Percentiles rank a stretch among this genome's conserved stretches.
Evolutionary conservation across 2,329 filamentous ascomycete species (phyloP).

Genomic region (Beauveria sp.): DNA sequence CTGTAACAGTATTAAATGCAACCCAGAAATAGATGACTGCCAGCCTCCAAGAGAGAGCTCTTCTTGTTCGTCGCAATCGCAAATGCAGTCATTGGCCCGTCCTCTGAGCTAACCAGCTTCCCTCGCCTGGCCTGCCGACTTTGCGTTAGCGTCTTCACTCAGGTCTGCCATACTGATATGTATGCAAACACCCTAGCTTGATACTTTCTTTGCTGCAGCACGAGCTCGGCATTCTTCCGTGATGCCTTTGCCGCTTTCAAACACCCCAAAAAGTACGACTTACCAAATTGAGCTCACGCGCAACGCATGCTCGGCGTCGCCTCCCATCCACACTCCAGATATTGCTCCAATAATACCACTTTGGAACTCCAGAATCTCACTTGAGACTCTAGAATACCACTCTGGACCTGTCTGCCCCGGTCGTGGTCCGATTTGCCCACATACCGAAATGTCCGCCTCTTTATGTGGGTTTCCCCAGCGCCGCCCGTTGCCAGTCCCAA

Average conservation of each 20-base stretch:
- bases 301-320: not conserved
- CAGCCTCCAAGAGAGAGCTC: not conserved
- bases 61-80: not conserved
- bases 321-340: no score
- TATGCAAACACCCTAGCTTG: not conserved
- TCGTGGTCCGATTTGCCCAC: slow-evolving; percentile 5
- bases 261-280: not conserved
- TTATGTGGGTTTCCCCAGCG: slow-evolving; percentile 3
- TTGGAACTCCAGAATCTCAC: no score
- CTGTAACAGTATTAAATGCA: not conserved
- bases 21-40: not conserved
- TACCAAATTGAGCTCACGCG: not conserved
- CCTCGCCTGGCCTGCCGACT: not conserved
- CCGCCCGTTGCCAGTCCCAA: slow-evolving; percentile 1
- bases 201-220: not conserved
- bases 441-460: slow-evolving; percentile 4
- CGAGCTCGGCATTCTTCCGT: slow-evolving; percentile 8
- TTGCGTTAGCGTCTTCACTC: not conserved
- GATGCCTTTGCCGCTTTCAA: not conserved
- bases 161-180: not conserved
- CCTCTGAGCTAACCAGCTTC: not conserved
- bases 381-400: not conserved
- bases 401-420: not conserved
- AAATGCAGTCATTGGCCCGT: not conserved
- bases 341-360: no score